phyloP scores from a whole-genome alignment of 2,329 filamentous ascomycete species.

The Pseudonectria foliicola region DNA sequence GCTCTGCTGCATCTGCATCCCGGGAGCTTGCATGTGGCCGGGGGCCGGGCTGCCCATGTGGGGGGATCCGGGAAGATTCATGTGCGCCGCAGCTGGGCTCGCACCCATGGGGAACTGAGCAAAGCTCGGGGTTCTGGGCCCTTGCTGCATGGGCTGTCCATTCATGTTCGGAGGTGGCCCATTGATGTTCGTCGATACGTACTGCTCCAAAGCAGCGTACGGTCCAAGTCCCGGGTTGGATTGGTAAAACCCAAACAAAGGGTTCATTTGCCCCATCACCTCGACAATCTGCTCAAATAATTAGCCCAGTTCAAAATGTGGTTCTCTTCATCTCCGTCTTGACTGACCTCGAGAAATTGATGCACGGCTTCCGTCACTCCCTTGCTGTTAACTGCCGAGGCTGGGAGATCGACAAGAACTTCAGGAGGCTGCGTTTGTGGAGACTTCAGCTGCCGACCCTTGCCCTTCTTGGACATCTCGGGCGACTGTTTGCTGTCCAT shows the following conservation, averaged over 20 bases:
- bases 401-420: conserved; percentile 48
- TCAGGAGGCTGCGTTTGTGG: conserved; percentile 53
- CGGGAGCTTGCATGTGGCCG: conserved; percentile 55
- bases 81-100: conserved; percentile 53
- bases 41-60: conserved; percentile 54
- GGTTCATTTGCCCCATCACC: conserved; percentile 60
- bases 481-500: conserved; percentile 53
- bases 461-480: conserved; percentile 62
- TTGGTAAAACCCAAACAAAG: conserved; percentile 53
- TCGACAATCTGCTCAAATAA: conserved; percentile 47
- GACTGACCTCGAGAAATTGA: conserved; percentile 57
- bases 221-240: conserved; percentile 47
- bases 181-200: conserved; percentile 43
- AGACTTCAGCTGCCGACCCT: conserved; percentile 51
- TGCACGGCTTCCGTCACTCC: conserved; percentile 55
- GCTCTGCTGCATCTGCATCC: conserved; percentile 61
- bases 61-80: conserved; percentile 56
- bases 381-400: conserved; percentile 50
- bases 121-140: conserved; percentile 48
- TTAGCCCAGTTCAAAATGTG: no score
- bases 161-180: conserved; percentile 34
- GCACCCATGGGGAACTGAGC: conserved; percentile 52
- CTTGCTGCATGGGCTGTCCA: conserved; percentile 41
- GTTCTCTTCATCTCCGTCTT: not conserved
- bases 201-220: conserved; percentile 54